Evolutionary conservation across 2,329 filamentous ascomycete genomes (phyloP).

Genomic region (Colletotrichum sp.): DNA sequence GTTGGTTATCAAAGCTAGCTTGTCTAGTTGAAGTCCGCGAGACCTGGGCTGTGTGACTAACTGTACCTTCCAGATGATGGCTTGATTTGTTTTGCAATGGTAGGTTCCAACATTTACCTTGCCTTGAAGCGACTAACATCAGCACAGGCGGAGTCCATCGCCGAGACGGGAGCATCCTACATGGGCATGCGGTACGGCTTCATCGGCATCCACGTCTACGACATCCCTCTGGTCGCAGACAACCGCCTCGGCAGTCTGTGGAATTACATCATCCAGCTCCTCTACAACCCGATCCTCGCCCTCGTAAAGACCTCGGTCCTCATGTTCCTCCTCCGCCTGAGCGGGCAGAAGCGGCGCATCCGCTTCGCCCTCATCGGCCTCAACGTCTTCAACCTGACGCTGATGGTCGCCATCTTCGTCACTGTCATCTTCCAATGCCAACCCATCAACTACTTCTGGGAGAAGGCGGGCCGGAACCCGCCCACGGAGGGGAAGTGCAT

Average conservation of each 20-base stretch:
- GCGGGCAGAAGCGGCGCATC: constrained; percentile 32
- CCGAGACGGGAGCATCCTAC: constrained; percentile 13
- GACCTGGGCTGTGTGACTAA: neutral
- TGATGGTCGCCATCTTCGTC: constrained; percentile 41
- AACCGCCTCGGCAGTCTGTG: constrained; percentile 24
- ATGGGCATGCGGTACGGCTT: constrained; percentile 10
- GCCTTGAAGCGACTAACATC: neutral
- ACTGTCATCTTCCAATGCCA: constrained; percentile 44
- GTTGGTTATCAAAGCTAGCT: neutral
- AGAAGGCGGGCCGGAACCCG: constrained; percentile 20
- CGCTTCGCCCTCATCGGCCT: constrained; percentile 32
- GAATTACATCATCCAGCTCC: constrained; percentile 35
- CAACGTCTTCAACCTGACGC: constrained; percentile 37
- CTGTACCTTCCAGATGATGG: neutral
- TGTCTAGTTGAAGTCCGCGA: neutral
- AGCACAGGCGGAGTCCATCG: constrained; percentile 4
- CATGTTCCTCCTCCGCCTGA: constrained; percentile 36
- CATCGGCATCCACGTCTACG: constrained; percentile 11
- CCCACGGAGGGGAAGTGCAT: constrained; percentile 13
- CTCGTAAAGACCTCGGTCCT: constrained; percentile 39
- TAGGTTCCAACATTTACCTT: neutral
- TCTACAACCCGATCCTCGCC: constrained; percentile 39
- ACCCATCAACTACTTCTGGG: constrained; percentile 41
- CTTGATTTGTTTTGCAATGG: constrained; percentile 15
- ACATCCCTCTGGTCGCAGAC: constrained; percentile 11